phyloP scores from a whole-genome alignment of 2,329 filamentous ascomycete species.

The Sporothrix pseudoabietina region DNA sequence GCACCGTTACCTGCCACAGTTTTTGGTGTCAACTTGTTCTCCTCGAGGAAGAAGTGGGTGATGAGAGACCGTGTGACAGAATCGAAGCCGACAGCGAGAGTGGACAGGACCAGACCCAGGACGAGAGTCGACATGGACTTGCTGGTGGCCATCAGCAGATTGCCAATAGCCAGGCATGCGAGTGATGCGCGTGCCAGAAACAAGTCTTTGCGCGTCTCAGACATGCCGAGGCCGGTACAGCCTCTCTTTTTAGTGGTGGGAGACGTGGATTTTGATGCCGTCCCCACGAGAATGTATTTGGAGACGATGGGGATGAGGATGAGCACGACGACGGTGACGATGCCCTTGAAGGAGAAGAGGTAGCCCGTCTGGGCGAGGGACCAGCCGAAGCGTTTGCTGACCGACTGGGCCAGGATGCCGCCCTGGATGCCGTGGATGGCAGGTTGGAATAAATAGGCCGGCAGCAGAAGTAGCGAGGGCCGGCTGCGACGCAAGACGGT shows the following conservation, averaged over 20 bases:
- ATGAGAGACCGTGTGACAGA: conserved; percentile 36
- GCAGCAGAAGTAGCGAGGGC: conserved; percentile 45
- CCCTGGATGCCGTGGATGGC: conserved; percentile 44
- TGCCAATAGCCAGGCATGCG: conserved; percentile 34
- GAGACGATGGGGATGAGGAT: conserved; percentile 40
- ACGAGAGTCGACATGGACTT: conserved; percentile 34
- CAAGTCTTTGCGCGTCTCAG: conserved; percentile 37
- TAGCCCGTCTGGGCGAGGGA: conserved; percentile 47
- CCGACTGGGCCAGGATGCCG: conserved; percentile 46
- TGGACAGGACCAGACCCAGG: conserved; percentile 33
- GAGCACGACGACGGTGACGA: conserved; percentile 46
- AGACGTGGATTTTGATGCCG: not conserved
- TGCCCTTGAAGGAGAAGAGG: conserved; percentile 46
- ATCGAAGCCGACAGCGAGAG: conserved; percentile 26
- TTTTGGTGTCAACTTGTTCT: not conserved
- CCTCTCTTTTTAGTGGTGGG: not conserved
- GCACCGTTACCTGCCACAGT: not conserved
- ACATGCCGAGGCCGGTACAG: conserved; percentile 37
- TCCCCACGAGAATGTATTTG: not conserved
- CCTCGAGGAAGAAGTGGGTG: conserved; percentile 30
- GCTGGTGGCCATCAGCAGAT: conserved; percentile 34
- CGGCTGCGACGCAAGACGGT: conserved; percentile 42
- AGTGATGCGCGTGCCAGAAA: conserved; percentile 38
- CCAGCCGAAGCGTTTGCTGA: conserved; percentile 51
- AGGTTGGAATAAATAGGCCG: conserved; percentile 45